A percentile compares a stretch with the other conserved stretches of the same genome.
Evolutionary conservation across 345 rosid species (phyloP).

Genomic region (Camelina laxa): DNA sequence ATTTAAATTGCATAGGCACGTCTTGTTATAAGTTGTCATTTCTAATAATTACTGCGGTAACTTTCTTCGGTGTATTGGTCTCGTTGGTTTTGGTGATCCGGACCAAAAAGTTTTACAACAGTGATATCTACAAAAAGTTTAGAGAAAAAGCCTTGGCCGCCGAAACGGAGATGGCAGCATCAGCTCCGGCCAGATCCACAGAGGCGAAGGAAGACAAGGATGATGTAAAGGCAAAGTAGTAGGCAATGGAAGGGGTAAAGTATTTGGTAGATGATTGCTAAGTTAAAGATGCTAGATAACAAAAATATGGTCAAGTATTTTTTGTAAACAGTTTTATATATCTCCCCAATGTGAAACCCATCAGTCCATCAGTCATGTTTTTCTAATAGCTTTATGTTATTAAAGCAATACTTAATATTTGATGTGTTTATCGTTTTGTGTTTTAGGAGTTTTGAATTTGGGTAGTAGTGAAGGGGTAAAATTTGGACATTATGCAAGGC

Average conservation of each 20-base stretch:
- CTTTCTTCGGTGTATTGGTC: conserved; percentile 52
- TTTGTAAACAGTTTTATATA: conserved; percentile 28
- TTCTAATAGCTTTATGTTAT: neutral
- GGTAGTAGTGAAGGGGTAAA: conserved; percentile 22
- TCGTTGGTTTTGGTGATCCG: conserved; percentile 53
- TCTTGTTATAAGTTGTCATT: conserved; percentile 52
- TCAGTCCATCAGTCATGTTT: conserved; percentile 14
- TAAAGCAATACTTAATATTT: conserved; percentile 1
- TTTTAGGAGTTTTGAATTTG: neutral
- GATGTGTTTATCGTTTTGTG: conserved; percentile 29
- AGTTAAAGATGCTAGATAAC: neutral
- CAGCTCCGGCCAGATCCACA: neutral
- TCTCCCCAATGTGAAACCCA: conserved; percentile 13
- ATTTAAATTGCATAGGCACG: conserved; percentile 50
- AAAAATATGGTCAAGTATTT: conserved; percentile 7
- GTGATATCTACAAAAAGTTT: conserved; percentile 59
- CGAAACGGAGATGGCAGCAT: conserved; percentile 34
- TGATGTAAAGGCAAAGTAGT: conserved; percentile 22
- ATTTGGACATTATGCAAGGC: conserved; percentile 22
- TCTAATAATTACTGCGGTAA: conserved; percentile 48
- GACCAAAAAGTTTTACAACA: conserved; percentile 53
- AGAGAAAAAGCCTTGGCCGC: conserved; percentile 38
- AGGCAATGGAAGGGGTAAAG: conserved; percentile 24
- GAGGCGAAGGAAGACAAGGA: conserved; percentile 25
- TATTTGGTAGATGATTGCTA: conserved; percentile 17